Conservation (phyloP, 441 rosid genomes). For the Flueggea neowawraea region DNA sequence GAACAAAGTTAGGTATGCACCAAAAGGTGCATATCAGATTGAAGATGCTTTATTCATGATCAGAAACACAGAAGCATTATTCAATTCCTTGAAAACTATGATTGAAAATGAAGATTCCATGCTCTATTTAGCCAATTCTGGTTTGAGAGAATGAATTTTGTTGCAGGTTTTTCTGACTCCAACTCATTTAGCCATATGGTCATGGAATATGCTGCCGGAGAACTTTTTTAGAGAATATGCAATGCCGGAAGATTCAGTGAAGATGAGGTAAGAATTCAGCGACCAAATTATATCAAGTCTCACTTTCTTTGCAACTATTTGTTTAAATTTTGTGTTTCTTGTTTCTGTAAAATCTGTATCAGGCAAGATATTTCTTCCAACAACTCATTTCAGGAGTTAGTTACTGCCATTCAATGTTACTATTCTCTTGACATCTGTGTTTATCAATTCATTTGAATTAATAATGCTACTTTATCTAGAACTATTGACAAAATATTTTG, state of each 20-base stretch:
- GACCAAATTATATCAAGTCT: background rate
- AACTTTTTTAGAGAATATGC: conserved; percentile 59
- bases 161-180: conserved; percentile 57
- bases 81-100: too few species aligned
- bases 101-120: too few species aligned
- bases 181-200: conserved; percentile 64
- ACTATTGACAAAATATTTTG: background rate
- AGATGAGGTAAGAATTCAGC: conserved; percentile 39
- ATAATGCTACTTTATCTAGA: too few species aligned
- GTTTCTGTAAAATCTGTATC: conserved; percentile 10
- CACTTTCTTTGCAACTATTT: background rate
- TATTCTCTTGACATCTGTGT: background rate
- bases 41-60: background rate
- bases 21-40: too few species aligned
- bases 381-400: conserved; percentile 88
- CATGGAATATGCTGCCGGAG: conserved; percentile 74
- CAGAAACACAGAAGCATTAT: background rate
- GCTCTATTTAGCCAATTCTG: too few species aligned
- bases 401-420: conserved; percentile 89
- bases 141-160: background rate
- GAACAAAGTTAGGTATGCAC: too few species aligned
- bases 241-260: conserved; percentile 63
- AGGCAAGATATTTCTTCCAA: conserved; percentile 91
- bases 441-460: background rate
- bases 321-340: background rate